Evolutionary conservation across 108 stramenopile genomes (phyloP).

Genomic region (Fragilaria radians): DNA sequence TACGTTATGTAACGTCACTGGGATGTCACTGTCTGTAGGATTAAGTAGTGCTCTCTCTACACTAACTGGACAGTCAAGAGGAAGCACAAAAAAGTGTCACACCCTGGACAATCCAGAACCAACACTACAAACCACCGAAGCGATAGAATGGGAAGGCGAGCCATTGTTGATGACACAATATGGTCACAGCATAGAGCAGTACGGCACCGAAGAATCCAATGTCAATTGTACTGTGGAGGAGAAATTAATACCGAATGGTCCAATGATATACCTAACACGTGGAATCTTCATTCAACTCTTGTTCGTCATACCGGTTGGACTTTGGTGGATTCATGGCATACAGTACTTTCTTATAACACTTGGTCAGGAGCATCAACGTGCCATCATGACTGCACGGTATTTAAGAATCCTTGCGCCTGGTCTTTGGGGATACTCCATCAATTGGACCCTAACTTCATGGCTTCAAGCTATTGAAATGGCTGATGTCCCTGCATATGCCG

Average conservation of each 20-base stretch:
- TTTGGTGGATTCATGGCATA: conserved; percentile 51
- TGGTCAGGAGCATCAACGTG: conserved; percentile 39
- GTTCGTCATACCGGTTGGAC: conserved; percentile 40
- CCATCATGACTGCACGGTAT: conserved; percentile 38
- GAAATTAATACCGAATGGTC: conserved; percentile 15
- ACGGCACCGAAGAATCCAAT: background rate
- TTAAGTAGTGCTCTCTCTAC: conserved; percentile 40
- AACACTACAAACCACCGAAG: background rate
- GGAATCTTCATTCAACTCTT: conserved; percentile 40
- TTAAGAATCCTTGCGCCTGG: conserved; percentile 35
- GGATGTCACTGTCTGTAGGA: conserved; percentile 49
- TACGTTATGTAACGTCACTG: conserved; percentile 62
- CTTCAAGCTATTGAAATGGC: conserved; percentile 50
- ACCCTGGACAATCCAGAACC: conserved; percentile 1
- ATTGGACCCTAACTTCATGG: conserved; percentile 52
- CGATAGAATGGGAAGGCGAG: conserved; percentile 1
- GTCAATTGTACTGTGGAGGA: background rate
- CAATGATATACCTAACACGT: conserved; percentile 40
- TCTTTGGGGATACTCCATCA: conserved; percentile 42
- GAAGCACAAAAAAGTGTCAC: conserved; percentile 32
- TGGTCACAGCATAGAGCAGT: background rate
- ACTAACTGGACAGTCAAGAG: conserved; percentile 27
- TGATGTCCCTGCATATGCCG: conserved; percentile 40
- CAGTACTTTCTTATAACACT: conserved; percentile 26
- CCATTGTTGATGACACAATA: background rate